Conservation (phyloP, 306 rosid genomes). For the Cicer cuneatum region DNA sequence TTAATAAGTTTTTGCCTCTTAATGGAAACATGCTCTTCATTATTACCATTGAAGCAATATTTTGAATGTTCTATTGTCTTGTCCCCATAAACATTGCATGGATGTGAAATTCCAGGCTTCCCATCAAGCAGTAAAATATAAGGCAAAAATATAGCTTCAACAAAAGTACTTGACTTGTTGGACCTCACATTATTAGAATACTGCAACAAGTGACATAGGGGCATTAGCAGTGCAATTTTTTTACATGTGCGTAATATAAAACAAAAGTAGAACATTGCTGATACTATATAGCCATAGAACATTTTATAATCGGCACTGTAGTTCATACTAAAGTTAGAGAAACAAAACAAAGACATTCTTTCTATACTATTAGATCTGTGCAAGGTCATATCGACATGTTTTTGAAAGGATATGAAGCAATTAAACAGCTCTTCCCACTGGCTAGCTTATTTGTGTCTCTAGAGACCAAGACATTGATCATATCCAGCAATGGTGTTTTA, state of each 20-base stretch:
- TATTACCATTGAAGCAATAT: constrained; percentile 39
- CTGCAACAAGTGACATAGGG: constrained; percentile 55
- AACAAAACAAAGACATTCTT: constrained; percentile 16
- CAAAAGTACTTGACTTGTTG: constrained; percentile 59
- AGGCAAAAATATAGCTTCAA: constrained; percentile 74
- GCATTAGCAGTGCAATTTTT: constrained; percentile 28
- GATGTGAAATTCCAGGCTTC: constrained; percentile 38
- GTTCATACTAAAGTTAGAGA: not conserved
- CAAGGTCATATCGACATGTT: not conserved
- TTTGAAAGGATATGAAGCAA: constrained; percentile 26
- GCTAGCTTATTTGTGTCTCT: constrained; percentile 13
- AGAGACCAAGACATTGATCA: constrained; percentile 3
- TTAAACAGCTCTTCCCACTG: not conserved
- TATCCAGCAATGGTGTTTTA: constrained; percentile 2
- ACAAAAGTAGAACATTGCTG: not conserved
- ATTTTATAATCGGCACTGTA: not conserved
- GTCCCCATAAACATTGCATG: constrained; percentile 50
- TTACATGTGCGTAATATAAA: constrained; percentile 2
- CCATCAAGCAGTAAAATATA: constrained; percentile 63
- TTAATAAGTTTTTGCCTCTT: constrained; percentile 63
- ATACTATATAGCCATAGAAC: constrained; percentile 4
- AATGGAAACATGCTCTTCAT: constrained; percentile 45
- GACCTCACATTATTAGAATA: constrained; percentile 52
- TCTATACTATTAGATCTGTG: not conserved
- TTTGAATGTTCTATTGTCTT: constrained; percentile 48